Evolutionary conservation across 1,284 basidiomycete species (phyloP), one percentile per base, ranked within the genome.

Genomic region (Microbotryomycetes sp.): DNA sequence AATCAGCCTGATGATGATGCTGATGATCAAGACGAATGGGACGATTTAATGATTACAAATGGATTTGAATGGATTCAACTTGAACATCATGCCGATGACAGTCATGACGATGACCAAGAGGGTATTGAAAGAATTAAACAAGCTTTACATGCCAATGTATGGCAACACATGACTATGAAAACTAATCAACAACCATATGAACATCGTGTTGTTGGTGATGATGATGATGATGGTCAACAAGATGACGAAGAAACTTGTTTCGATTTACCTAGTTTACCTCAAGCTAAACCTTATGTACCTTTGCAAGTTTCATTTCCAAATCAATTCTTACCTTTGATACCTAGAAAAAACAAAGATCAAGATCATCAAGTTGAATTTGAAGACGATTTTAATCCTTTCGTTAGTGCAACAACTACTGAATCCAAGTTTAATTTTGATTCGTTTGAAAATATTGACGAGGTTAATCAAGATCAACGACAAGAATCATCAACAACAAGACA

Each of bases 31-130:
- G n/a, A 54, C 2, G 56, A 45, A 0, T 68, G 66, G 66, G 59
- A 68, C 22, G 59, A 65, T 36, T 51, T 63, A 1, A 63, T 63
- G 1, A 30, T 68, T 45, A 32, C 36, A 4, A 49, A 63, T 47
- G 63, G 61, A 2, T 64, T 68, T 49, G 66, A 68, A n/a, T 68
- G 64, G 61, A 51, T 68, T 15, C 56, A 64, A 28, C 25, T 62
- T 15, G 9, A 15, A n/a, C 9, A n/a, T 6, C 12, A 36, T 4
- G 1, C 32, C 16, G 23, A 23, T 9, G 52, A 29, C 3, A 16
- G n/a, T 0, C 19, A 6, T 2, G 23, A 22, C 5, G 12, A 3
- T 26, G 15, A 36, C 6, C 31, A 25, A 19, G 9, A 42, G 31
- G 56, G 59, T 4, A 2, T 65, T 15, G 48, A 7, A 3, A 42